Percentiles rank a stretch among this genome's conserved stretches.
These are phyloP conservation scores for Alternaria triticimaculans DNA, from an alignment of 2,329 filamentous ascomycete species.

Conservation along the genomic window DNA sequence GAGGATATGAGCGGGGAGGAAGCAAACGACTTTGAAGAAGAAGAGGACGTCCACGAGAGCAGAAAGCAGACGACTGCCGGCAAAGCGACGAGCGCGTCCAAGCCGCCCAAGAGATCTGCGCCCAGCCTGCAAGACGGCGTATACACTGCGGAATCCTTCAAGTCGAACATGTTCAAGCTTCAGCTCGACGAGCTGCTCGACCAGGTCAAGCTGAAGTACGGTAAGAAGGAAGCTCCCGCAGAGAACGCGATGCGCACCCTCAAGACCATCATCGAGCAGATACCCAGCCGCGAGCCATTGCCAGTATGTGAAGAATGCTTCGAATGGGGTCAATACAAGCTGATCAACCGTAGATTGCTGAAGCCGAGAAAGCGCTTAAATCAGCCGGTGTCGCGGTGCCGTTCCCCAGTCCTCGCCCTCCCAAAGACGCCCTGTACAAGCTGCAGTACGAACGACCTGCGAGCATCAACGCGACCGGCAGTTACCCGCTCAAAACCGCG, in stretches of 20 bases:
- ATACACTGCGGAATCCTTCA: constrained; percentile 64
- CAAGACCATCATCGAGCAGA: constrained; percentile 56
- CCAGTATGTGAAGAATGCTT: constrained; percentile 39
- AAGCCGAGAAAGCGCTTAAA: constrained; percentile 72
- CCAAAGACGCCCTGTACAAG: constrained; percentile 79
- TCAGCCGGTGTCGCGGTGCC: constrained; percentile 75
- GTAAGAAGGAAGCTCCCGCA: constrained; percentile 60
- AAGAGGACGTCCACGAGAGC: constrained; percentile 15
- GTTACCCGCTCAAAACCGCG: constrained; percentile 80
- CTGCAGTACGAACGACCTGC: constrained; percentile 77
- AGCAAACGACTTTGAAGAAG: constrained; percentile 14
- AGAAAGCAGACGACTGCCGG: constrained; percentile 7
- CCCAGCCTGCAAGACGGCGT: constrained; percentile 44
- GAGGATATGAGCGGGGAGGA: constrained; percentile 22
- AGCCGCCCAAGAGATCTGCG: constrained; percentile 31
- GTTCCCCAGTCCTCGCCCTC: constrained; percentile 81
- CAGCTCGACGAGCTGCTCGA: constrained; percentile 69
- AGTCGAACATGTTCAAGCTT: constrained; percentile 71
- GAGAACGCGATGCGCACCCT: constrained; percentile 50
- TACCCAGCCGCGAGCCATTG: constrained; percentile 59
- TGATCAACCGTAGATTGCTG: constrained; percentile 62
- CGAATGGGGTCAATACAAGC: not conserved
- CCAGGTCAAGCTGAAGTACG: constrained; percentile 64
- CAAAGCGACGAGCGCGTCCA: constrained; percentile 19
- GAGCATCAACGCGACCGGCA: constrained; percentile 86